Base-by-base conservation (phyloP, 805 yeast species). In the Ogataea minuta region DNA sequence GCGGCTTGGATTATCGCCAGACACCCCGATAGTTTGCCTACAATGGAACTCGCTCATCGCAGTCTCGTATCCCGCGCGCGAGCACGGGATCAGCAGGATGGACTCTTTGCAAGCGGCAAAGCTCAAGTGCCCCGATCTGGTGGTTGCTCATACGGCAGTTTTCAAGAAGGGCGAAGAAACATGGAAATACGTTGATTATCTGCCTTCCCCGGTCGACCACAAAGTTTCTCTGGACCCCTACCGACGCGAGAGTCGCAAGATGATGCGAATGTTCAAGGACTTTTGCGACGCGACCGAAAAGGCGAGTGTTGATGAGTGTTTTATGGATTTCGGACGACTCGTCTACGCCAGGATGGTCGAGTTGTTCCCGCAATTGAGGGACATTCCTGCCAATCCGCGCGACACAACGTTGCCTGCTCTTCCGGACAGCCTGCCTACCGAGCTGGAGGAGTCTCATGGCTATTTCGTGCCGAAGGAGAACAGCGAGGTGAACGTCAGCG, bases 251-350 rank as follows among this genome's bases (percentile, higher is more conserved):
- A 81, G 93, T 43, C 67, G 95, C 12, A 85, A 84, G 60, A 81
- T 93, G 43, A 69, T 88, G 55, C 68, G 76, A 24, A 64, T 91
- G 0, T 72, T 93, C 52, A 73, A 74, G 40, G 57, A 65, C 6
- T 68, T 71, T 43, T 85, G 91, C 56, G 82, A 77, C 41, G 51
- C 72, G 11, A 87, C 88, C 0, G 96, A 93, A 59, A 90, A 90
- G 63, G 98, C 96, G 0, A 88, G 97, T 63, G 93, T 90, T 13
- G 99, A 93, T 63, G 99, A 93, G 63, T 81, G 89, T 34, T 93
- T 84, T 56, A 48, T 93, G 49, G 97, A 93, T 62, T 60, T 93
- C 28, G 96, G 97, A 0, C 66, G 84, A 26, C 49, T 76, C 16
- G 76, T 87, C 0, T 71, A 75, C 50, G 43, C 57, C 1, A 63